A percentile compares a stretch with the other conserved stretches of the same genome.
phyloP scores from a whole-genome alignment of 495 filamentous ascomycete genomes.

The Geoglossum glabrum region DNA sequence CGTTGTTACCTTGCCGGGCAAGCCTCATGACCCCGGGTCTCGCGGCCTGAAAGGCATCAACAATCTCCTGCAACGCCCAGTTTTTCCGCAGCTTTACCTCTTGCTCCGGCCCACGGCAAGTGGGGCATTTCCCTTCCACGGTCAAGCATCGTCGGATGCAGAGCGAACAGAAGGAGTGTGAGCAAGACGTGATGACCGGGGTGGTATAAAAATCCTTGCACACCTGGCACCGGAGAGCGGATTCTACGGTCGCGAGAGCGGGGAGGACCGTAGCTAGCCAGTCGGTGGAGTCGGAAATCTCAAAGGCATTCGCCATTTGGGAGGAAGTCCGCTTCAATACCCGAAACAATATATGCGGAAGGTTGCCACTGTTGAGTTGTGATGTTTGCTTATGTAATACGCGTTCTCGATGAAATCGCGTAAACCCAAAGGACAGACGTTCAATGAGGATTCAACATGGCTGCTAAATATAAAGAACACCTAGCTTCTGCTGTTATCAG shows the following conservation, averaged over 20 bases:
- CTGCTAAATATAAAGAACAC: slow-evolving; percentile 42
- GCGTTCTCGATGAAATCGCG: background rate
- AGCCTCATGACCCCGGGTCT: slow-evolving; percentile 41
- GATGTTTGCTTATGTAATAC: background rate
- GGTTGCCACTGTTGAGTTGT: too few relatives aligned
- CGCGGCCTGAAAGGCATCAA: slow-evolving; percentile 52
- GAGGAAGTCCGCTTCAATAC: background rate
- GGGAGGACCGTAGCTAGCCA: slow-evolving; percentile 70
- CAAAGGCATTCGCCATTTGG: slow-evolving; percentile 18
- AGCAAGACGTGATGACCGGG: slow-evolving; percentile 86
- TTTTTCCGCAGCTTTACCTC: slow-evolving; percentile 70
- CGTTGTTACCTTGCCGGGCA: slow-evolving; percentile 26
- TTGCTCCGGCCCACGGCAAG: slow-evolving; percentile 58
- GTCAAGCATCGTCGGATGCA: slow-evolving; percentile 77
- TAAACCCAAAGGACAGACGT: background rate
- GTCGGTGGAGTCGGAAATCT: slow-evolving; percentile 77
- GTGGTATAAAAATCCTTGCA: slow-evolving; percentile 94
- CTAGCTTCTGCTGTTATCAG: slow-evolving; percentile 57
- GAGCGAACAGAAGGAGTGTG: slow-evolving; percentile 88
- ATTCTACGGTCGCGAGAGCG: slow-evolving; percentile 54
- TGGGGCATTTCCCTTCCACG: slow-evolving; percentile 65
- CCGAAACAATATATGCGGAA: background rate
- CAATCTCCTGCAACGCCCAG: slow-evolving; percentile 61
- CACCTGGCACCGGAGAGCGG: slow-evolving; percentile 78
- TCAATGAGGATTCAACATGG: slow-evolving; percentile 18